Evolutionary conservation across 148 eudicot species (phyloP).

Genomic region (Fallopia convolvulus): DNA sequence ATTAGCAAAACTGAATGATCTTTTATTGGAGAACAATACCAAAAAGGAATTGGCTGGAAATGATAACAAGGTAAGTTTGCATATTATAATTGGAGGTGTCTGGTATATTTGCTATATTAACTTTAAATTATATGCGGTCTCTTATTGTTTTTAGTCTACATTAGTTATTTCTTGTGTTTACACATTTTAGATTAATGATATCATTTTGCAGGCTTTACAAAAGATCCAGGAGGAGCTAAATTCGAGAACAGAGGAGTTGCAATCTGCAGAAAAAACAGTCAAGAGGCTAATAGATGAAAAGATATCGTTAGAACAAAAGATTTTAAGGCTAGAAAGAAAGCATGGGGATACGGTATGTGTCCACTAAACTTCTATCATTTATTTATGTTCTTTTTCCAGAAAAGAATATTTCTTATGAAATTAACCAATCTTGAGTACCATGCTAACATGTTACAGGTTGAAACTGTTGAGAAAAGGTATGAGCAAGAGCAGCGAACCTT

Average conservation of each 20-base stretch:
- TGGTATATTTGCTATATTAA: neutral
- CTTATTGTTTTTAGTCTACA: neutral
- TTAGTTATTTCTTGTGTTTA: neutral
- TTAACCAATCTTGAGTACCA: slow-evolving; percentile 16
- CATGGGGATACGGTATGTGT: slow-evolving; percentile 47
- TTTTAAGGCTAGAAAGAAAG: slow-evolving; percentile 56
- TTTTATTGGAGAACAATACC: slow-evolving; percentile 39
- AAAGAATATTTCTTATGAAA: neutral
- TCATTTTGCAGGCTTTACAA: slow-evolving; percentile 39
- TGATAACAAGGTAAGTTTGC: slow-evolving; percentile 55
- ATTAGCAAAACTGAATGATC: slow-evolving; percentile 45
- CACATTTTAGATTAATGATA: neutral
- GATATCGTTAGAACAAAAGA: slow-evolving; percentile 51
- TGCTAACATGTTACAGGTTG: slow-evolving; percentile 31
- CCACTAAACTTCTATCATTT: neutral
- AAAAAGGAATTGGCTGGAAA: slow-evolving; percentile 57
- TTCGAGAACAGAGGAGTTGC: slow-evolving; percentile 63
- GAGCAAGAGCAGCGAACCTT: slow-evolving; percentile 54
- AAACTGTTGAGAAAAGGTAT: slow-evolving; percentile 33
- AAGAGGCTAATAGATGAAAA: slow-evolving; percentile 65
- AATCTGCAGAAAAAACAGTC: slow-evolving; percentile 58
- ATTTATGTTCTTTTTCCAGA: slow-evolving; percentile 5
- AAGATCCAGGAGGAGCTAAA: slow-evolving; percentile 69
- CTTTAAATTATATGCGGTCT: neutral
- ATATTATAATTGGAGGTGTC: neutral